Base-by-base conservation (phyloP, 192 early-diverging fungal species). In the Oehlia diaphana region DNA sequence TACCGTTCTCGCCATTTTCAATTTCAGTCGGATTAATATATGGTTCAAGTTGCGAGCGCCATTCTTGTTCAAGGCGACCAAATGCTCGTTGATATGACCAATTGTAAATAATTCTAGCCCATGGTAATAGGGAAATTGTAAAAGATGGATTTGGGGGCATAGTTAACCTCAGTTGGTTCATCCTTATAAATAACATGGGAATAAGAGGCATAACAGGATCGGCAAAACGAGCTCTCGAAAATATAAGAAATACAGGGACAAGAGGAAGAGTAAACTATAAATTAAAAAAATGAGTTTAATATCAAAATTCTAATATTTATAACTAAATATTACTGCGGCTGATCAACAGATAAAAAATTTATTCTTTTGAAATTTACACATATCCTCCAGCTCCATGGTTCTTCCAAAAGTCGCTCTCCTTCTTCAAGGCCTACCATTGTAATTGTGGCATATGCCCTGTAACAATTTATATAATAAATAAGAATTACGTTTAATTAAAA, bases 91-190 rank as follows among this genome's bases (percentile, higher is more conserved):
- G 66, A 89, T 89, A 92, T 31, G 84, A 21, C 44, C 86, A 84
- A 62, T 89, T 87, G 79, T 92, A 92, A 14, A 88, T 69, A 37
- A 87, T 82, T 80, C 92, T 88, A 61, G 90, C 77, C 81, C 89
- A 90, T 13, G 92, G 92, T 82, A 93, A 83, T 31, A 87, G 82
- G 1, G 89, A 87, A 19, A 92, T 84, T 0, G 86, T 87, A 65
- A 93, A 74, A 50, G 91, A 87, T 8, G 92, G 92, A 58, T 87
- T 86, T 44, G 86, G 86, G 1, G 90, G 90, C 88, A 90, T 91
- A 14, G 84, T 87, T 4, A 90, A 80, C 62, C 84, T 85, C 58
- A 92, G 80, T 53, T 88, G 87, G 61, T 90, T 85, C 35, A 85
- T 87, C 21, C 88, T 84, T 7, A 91, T 83, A 53, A 92, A 86